Conservation (phyloP, 163 green algal genomes). For the Scenedesmus sp. region DNA sequence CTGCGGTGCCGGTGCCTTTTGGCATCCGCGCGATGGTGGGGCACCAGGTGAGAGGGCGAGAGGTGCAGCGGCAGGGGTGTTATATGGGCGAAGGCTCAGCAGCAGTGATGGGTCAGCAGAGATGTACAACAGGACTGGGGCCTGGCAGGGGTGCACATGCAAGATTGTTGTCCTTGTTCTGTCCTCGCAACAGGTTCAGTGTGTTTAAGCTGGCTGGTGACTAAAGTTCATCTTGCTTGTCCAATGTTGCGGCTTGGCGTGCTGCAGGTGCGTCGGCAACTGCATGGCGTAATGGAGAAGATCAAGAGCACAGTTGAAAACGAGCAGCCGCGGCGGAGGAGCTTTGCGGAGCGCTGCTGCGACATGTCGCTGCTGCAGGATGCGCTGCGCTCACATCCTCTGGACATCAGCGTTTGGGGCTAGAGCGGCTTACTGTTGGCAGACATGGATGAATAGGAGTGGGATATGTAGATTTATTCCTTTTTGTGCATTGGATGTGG, state of each 20-base stretch:
- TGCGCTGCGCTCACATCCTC: slow-evolving; percentile 13
- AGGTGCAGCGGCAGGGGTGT: background rate
- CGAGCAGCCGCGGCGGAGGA: slow-evolving; percentile 26
- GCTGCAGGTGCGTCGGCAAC: slow-evolving; percentile 36
- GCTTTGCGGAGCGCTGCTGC: slow-evolving; percentile 6
- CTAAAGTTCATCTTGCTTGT: background rate
- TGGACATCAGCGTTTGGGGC: slow-evolving; percentile 42
- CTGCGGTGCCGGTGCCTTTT: slow-evolving; percentile 38
- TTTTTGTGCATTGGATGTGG: background rate
- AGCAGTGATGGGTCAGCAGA: background rate
- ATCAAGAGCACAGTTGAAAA: slow-evolving; percentile 26
- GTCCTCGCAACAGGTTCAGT: too few species aligned
- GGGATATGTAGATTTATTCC: background rate
- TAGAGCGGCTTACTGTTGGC: background rate
- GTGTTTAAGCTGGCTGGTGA: background rate
- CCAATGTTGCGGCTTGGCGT: background rate
- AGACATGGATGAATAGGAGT: too few species aligned
- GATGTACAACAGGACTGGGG: background rate
- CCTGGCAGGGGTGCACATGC: background rate
- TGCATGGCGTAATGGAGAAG: slow-evolving; percentile 28
- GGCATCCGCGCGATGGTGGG: slow-evolving; percentile 42
- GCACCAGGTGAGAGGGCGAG: slow-evolving; percentile 24
- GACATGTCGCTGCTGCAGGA: background rate
- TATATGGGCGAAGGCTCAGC: background rate
- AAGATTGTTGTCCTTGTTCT: background rate